Conservation (phyloP, 495 filamentous ascomycete genomes). For the Neurospora sp. region DNA sequence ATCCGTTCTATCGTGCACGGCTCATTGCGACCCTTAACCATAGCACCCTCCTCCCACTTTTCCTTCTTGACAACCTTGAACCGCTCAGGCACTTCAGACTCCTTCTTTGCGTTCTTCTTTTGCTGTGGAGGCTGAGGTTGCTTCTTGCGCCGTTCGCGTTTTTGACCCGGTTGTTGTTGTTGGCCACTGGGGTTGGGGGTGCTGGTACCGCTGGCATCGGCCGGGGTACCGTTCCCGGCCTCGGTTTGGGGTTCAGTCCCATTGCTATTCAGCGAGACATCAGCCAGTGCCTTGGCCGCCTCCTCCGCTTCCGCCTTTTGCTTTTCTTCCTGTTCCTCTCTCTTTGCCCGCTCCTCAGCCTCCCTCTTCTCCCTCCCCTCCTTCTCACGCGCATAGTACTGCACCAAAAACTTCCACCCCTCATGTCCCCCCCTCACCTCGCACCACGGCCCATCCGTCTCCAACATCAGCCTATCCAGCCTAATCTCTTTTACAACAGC, state of each 20-base stretch:
- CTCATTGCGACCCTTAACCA: conserved; percentile 92
- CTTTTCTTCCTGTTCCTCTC: background rate
- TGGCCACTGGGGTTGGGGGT: background rate
- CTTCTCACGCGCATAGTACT: conserved; percentile 12
- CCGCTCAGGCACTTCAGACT: conserved; percentile 34
- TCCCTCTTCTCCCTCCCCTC: background rate
- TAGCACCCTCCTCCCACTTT: conserved; percentile 66
- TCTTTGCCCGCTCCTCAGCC: background rate
- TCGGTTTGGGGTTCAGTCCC: background rate
- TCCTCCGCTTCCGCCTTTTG: conserved; percentile 3
- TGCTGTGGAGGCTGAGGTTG: conserved; percentile 18
- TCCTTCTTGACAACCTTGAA: conserved; percentile 76
- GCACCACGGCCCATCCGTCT: conserved; percentile 92
- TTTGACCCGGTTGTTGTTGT: background rate
- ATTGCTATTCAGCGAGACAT: background rate
- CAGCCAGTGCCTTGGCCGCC: background rate
- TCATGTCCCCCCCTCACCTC: conserved; percentile 58
- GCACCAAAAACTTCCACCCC: conserved; percentile 44
- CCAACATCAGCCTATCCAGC: conserved; percentile 68
- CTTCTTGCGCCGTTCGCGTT: conserved; percentile 4
- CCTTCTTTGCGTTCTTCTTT: conserved; percentile 36
- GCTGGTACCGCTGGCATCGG: background rate
- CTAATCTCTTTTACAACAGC: conserved; percentile 68
- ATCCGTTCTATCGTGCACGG: conserved; percentile 73
- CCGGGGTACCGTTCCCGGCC: background rate